Conservation (phyloP, 768 basidiomycete species). For the Boletus speciosus region DNA sequence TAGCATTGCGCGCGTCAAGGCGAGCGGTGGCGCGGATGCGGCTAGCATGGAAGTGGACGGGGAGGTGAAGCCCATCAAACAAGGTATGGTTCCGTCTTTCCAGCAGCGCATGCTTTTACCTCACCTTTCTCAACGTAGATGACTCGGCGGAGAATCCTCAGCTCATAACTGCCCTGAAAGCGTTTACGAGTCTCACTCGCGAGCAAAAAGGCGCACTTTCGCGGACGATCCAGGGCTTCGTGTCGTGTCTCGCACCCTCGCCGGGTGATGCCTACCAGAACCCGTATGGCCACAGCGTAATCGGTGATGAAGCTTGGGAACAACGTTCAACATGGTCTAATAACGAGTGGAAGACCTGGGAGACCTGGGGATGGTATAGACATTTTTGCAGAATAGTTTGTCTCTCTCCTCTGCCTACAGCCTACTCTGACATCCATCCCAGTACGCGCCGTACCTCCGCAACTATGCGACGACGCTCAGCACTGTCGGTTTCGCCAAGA, state of each 20-base stretch:
- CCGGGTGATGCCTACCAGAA: slow-evolving; percentile 44
- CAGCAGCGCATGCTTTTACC: background rate
- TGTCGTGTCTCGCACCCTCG: slow-evolving; percentile 53
- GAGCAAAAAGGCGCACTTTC: slow-evolving; percentile 77
- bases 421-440: slow-evolving; percentile 1
- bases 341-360: slow-evolving; percentile 80
- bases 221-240: slow-evolving; percentile 73
- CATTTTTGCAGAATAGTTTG: slow-evolving; percentile 82
- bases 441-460: slow-evolving; percentile 81
- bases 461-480: slow-evolving; percentile 70
- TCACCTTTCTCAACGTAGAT: slow-evolving; percentile 29
- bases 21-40: slow-evolving; percentile 50
- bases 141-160: slow-evolving; percentile 62
- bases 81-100: slow-evolving; percentile 5
- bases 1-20: slow-evolving; percentile 70
- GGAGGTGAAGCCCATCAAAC: slow-evolving; percentile 61
- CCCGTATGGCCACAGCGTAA: slow-evolving; percentile 49
- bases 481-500: slow-evolving; percentile 63
- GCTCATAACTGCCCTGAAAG: slow-evolving; percentile 69
- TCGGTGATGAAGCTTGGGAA: slow-evolving; percentile 67
- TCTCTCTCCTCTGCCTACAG: background rate
- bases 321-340: slow-evolving; percentile 65
- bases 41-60: slow-evolving; percentile 65
- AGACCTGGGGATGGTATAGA: slow-evolving; percentile 88
- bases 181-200: slow-evolving; percentile 65